Percentiles rank a stretch among this genome's conserved stretches.
Evolutionary conservation across 2,329 filamentous ascomycete genomes (phyloP).

Genomic region (Clarireedia paspali): DNA sequence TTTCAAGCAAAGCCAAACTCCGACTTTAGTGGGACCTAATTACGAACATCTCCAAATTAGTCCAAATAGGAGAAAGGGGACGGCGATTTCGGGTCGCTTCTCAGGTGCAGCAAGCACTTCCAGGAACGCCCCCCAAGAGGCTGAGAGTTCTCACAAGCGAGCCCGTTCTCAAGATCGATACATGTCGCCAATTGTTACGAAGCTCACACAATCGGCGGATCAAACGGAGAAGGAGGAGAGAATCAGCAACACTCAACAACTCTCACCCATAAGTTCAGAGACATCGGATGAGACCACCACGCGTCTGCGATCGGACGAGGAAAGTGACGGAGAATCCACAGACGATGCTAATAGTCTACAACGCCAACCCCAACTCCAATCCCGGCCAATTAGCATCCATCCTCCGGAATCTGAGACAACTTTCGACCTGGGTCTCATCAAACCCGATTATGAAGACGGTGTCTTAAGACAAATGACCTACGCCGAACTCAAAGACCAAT

Average conservation of each 20-base stretch:
- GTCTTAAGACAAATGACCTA: constrained; percentile 4
- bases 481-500: constrained; percentile 1
- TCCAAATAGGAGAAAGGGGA: neutral
- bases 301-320: neutral
- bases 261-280: neutral
- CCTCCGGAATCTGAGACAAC: neutral
- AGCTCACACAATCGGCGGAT: neutral
- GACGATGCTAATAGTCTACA: neutral
- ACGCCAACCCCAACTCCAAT: constrained; percentile 1
- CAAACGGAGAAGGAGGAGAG: neutral
- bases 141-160: constrained; percentile 1
- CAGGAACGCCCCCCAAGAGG: neutral
- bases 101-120: neutral
- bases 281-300: neutral
- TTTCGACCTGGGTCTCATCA: neutral
- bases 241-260: neutral
- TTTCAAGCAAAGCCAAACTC: constrained; percentile 1
- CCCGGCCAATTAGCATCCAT: neutral
- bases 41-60: neutral
- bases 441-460: constrained; percentile 4
- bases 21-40: neutral
- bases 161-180: neutral
- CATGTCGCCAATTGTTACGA: neutral
- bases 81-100: neutral
- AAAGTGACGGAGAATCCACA: neutral